Evolutionary conservation across 2,329 filamentous ascomycete species (phyloP).

Genomic region (Mycosphaerella sp.): DNA sequence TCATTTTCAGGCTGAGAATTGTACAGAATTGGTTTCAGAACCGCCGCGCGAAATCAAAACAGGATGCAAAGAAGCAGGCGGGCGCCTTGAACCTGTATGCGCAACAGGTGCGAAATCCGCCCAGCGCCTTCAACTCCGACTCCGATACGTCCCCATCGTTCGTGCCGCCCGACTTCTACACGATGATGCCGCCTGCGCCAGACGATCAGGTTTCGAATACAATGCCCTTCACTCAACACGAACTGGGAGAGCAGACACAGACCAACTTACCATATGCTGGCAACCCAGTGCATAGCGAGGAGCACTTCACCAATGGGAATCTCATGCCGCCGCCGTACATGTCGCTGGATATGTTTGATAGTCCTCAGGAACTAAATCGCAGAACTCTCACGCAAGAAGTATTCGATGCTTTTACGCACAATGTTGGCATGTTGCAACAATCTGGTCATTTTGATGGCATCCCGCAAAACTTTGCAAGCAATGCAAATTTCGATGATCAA

Average conservation of each 20-base stretch:
- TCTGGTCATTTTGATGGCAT: constrained; percentile 15
- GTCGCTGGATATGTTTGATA: constrained; percentile 27
- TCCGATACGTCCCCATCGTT: constrained; percentile 31
- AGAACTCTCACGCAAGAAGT: constrained; percentile 35
- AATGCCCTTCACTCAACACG: constrained; percentile 8
- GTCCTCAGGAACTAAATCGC: constrained; percentile 32
- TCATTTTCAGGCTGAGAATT: constrained; percentile 29
- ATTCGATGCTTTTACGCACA: constrained; percentile 32
- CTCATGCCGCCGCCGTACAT: constrained; percentile 11
- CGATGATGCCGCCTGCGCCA: constrained; percentile 28
- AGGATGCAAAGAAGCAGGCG: constrained; percentile 45
- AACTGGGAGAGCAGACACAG: constrained; percentile 10
- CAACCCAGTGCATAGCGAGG: constrained; percentile 1
- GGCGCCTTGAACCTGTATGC: constrained; percentile 26
- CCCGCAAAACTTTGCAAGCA: constrained; percentile 16
- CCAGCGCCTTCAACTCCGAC: constrained; percentile 25
- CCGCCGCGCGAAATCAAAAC: constrained; percentile 47
- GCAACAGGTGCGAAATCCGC: constrained; percentile 12
- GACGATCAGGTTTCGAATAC: constrained; percentile 15
- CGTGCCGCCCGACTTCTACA: constrained; percentile 28
- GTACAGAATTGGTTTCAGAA: constrained; percentile 50
- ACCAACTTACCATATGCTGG: constrained; percentile 6
- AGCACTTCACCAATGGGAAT: constrained; percentile 7
- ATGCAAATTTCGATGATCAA: constrained; percentile 16
- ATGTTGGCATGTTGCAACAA: constrained; percentile 17